phyloP scores from a whole-genome alignment of 2,329 filamentous ascomycete genomes.

The Penicillium sp. region DNA sequence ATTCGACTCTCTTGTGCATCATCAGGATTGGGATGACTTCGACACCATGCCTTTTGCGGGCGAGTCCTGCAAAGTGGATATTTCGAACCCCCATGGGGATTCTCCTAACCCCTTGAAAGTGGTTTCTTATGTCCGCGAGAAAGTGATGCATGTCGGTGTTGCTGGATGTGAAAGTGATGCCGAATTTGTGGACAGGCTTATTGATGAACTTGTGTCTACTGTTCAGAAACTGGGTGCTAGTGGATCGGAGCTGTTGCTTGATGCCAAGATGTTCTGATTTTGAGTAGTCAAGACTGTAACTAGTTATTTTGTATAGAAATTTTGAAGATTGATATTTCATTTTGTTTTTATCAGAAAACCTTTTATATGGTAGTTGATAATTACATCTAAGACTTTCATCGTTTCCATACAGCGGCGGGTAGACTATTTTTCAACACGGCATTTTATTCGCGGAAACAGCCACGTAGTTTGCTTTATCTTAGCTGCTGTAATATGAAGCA shows the following conservation, averaged over 20 bases:
- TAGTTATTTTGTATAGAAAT: not conserved
- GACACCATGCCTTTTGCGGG: slow-evolving; percentile 51
- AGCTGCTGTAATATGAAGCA: no score
- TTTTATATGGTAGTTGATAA: no score
- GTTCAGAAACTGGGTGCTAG: slow-evolving; percentile 42
- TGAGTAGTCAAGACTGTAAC: not conserved
- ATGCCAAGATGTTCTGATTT: slow-evolving; percentile 10
- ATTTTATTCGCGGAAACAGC: no score
- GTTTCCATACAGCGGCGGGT: no score
- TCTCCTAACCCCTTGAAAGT: slow-evolving; percentile 37
- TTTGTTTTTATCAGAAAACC: not conserved
- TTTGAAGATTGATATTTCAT: not conserved
- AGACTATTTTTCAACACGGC: no score
- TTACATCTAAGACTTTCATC: no score
- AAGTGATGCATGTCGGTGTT: slow-evolving; percentile 65
- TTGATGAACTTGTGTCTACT: slow-evolving; percentile 55
- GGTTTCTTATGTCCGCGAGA: slow-evolving; percentile 55
- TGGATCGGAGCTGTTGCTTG: slow-evolving; percentile 9
- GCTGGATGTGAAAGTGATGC: slow-evolving; percentile 55
- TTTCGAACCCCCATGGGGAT: slow-evolving; percentile 62
- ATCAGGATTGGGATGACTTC: slow-evolving; percentile 66
- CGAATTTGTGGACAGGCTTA: slow-evolving; percentile 54
- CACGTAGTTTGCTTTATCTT: no score
- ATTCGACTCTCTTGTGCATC: slow-evolving; percentile 61
- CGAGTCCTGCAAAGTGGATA: slow-evolving; percentile 55